Evolutionary conservation across 139 green algal genomes (phyloP), one percentile per base, ranked within the genome.

Genomic region (Volvox reticuliferus): DNA sequence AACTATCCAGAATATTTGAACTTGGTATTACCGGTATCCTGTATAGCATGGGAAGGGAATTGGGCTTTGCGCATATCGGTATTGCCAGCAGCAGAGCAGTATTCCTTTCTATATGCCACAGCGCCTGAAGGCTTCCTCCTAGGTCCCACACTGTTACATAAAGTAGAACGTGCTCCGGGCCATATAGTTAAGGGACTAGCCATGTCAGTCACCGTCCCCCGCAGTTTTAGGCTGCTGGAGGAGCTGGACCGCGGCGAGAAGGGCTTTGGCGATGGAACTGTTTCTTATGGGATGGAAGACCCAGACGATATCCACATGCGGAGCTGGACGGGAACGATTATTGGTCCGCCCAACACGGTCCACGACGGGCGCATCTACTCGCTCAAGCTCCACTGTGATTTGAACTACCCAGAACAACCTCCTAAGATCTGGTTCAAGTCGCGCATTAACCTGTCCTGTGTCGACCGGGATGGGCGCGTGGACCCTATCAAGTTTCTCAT

Each of bases 301-400:
- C 76, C 88, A 36, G 96, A 97, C 24, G 95, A 98, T 82, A 94
- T 98, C 79, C 88, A 97, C 14, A 99, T 99, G 98, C 93, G 94
- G 32, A 95, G 96, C 93, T 99, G 98, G 98, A 99, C 95, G 16
- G 98, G 98, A 28, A 99, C 98, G 17, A 99, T 99, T 86, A 98
- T 99, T 86, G 98, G 98, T 0, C 98, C 98, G 1, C 94, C 93
- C 80, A 98, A 97, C 91, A 95, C 94, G 16, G 95, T 97, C 13
- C 97, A 99, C 92, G 98, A 99, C 77, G 93, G 95, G 14, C 91
- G 98, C n/a, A 99, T 99, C 77, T 99, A 99, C 94, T 97, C 92
- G 26, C 92, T 99, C 17, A 96, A 86, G 61, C 93, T 95, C 1
- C 91, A 95, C 77, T 99, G 98, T 91, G 97, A 95, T 68, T 90